Evolutionary conservation across 2,329 filamentous ascomycete genomes (phyloP).

Genomic region (Trichoderma koningiopsis): DNA sequence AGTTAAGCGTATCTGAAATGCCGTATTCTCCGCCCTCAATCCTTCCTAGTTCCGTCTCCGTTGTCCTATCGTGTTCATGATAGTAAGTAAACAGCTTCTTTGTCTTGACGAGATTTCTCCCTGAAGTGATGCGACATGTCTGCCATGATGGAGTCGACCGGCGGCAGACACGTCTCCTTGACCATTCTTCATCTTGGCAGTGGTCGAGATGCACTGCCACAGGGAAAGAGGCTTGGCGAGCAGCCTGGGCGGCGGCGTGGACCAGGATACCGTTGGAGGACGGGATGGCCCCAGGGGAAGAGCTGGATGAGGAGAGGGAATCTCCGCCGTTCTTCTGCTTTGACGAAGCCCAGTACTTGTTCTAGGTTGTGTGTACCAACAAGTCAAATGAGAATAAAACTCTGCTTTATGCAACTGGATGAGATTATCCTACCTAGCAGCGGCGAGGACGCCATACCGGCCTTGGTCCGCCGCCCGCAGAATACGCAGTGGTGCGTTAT

Average conservation of each 20-base stretch:
- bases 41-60: slow-evolving; percentile 68
- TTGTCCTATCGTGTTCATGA: slow-evolving; percentile 63
- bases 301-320: slow-evolving; percentile 69
- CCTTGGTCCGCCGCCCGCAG: slow-evolving; percentile 8
- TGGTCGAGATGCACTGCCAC: slow-evolving; percentile 67
- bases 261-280: slow-evolving; percentile 61
- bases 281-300: slow-evolving; percentile 70
- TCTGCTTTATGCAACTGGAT: background rate
- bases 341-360: slow-evolving; percentile 66
- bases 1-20: slow-evolving; percentile 55
- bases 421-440: slow-evolving; percentile 11
- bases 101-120: slow-evolving; percentile 66
- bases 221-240: slow-evolving; percentile 56
- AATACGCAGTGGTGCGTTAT: slow-evolving; percentile 6
- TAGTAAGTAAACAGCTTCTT: slow-evolving; percentile 63
- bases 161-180: slow-evolving; percentile 55
- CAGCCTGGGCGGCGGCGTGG: slow-evolving; percentile 56
- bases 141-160: slow-evolving; percentile 74
- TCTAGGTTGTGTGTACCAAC: slow-evolving; percentile 49
- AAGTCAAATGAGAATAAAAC: background rate
- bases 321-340: slow-evolving; percentile 66
- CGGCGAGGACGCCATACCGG: slow-evolving; percentile 22
- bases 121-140: slow-evolving; percentile 75
- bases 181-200: slow-evolving; percentile 63
- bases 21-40: slow-evolving; percentile 66